Conservation (phyloP, 192 early-diverging fungal genomes). For the Physocladia obscura region DNA sequence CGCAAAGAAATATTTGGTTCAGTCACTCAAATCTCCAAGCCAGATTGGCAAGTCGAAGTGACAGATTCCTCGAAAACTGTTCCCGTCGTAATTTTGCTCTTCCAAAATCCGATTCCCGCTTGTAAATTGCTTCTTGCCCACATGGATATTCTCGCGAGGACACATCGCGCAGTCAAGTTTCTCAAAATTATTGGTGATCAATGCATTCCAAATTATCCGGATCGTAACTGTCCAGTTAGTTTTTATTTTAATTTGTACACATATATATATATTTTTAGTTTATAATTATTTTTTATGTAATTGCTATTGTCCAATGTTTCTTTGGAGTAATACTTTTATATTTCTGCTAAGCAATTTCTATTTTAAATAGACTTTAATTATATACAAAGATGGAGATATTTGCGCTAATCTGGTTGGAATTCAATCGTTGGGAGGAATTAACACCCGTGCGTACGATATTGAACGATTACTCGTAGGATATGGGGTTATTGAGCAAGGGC, state of each 20-base stretch:
- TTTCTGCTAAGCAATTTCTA: background rate
- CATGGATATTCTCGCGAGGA: conserved; percentile 68
- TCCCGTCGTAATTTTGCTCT: conserved; percentile 72
- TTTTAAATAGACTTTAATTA: conserved; percentile 65
- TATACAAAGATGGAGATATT: conserved; percentile 85
- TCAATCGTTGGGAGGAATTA: conserved; percentile 75
- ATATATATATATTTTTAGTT: background rate
- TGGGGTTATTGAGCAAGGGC: conserved; percentile 32
- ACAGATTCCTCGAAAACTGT: conserved; percentile 82
- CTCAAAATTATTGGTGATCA: conserved; percentile 88
- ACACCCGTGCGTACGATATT: conserved; percentile 63
- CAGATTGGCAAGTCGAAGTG: conserved; percentile 86
- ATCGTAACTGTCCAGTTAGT: conserved; percentile 50
- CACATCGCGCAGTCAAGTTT: conserved; percentile 89
- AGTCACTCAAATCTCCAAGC: conserved; percentile 84
- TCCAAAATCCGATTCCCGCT: conserved; percentile 70
- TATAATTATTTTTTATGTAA: conserved; percentile 55
- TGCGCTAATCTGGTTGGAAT: conserved; percentile 80
- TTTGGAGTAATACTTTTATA: too few relatives aligned
- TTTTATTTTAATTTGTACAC: too few relatives aligned
- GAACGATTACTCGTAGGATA: conserved; percentile 40
- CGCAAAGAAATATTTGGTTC: conserved; percentile 80
- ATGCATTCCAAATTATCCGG: conserved; percentile 95
- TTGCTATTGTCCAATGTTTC: background rate
- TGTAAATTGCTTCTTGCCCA: conserved; percentile 82